A percentile compares a stretch with the other conserved stretches of the same genome.
phyloP scores from a whole-genome alignment of 139 green algal species.

The Eudorina sp. region DNA sequence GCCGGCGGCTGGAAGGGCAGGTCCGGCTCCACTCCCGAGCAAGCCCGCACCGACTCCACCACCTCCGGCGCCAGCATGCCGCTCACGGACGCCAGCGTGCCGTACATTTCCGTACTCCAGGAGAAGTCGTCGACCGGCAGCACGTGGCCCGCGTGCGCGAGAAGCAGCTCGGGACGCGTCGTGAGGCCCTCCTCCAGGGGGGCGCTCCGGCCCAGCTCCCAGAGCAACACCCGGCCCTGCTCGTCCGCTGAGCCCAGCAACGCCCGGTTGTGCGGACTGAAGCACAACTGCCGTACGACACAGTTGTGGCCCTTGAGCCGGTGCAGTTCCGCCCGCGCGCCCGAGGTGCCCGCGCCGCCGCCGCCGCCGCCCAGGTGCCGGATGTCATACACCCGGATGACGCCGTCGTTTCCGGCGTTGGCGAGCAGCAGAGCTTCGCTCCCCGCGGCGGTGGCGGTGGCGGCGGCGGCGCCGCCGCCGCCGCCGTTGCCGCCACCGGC shows the following conservation, averaged over 20 bases:
- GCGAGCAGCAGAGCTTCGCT: too few species aligned
- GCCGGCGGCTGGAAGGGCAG: constrained; percentile 4
- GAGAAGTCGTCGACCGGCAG: constrained; percentile 41
- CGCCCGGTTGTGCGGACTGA: not conserved
- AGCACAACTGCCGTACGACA: constrained; percentile 7
- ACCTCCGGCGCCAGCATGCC: not conserved
- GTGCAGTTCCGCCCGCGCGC: not conserved
- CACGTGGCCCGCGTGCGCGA: constrained; percentile 39
- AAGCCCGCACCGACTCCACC: not conserved
- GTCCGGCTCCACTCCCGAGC: not conserved
- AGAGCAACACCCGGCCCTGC: constrained; percentile 44
- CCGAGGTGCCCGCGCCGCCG: not conserved
- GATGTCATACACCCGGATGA: constrained; percentile 37
- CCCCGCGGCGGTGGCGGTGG: too few species aligned
- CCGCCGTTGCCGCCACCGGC: not conserved
- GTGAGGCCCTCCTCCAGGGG: constrained; percentile 23
- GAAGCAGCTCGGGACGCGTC: constrained; percentile 8
- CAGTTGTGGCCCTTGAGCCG: constrained; percentile 29
- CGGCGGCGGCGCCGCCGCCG: not conserved
- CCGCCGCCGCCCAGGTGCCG: not conserved
- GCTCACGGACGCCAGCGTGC: not conserved
- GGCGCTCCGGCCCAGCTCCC: constrained; percentile 8
- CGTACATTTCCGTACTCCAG: constrained; percentile 48
- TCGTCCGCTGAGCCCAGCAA: constrained; percentile 29
- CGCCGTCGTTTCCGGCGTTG: constrained; percentile 15